These are phyloP conservation scores for Bothriochloa decipiens DNA, from an alignment of 176 grass and related monocot genomes.

Conservation along the genomic window DNA sequence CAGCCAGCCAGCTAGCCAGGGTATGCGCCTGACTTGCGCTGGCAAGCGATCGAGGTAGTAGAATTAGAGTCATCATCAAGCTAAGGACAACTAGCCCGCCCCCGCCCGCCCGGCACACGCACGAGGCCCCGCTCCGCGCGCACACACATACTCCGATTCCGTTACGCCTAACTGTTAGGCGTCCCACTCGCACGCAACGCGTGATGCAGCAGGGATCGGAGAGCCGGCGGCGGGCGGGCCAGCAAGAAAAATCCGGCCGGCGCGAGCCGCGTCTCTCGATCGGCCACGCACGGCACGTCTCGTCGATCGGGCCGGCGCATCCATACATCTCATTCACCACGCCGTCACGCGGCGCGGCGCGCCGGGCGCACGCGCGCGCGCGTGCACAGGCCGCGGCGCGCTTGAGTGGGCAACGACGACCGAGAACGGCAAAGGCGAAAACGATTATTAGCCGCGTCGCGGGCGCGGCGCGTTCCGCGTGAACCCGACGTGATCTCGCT, in stretches of 20 bases:
- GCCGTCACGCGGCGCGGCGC: not conserved
- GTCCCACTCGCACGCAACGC: not conserved
- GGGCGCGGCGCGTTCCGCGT: conserved; percentile 31
- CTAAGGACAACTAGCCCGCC: not conserved
- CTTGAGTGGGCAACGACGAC: too few species aligned
- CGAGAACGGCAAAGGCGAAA: not conserved
- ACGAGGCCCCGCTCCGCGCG: not conserved
- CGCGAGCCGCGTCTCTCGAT: too few species aligned
- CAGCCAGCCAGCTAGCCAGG: too few species aligned
- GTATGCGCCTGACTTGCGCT: not conserved
- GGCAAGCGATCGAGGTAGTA: too few species aligned
- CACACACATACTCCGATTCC: not conserved
- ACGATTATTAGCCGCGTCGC: not conserved
- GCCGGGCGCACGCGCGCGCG: too few species aligned
- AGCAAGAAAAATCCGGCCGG: not conserved
- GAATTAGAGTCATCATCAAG: not conserved
- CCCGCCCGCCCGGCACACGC: not conserved
- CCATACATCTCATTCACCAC: not conserved
- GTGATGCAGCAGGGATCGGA: not conserved
- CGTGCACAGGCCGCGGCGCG: too few species aligned
- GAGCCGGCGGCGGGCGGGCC: not conserved
- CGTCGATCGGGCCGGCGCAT: too few species aligned
- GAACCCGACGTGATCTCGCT: not conserved
- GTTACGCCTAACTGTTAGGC: conserved; percentile 6
- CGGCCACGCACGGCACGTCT: too few species aligned